phyloP scores from a whole-genome alignment of 371 early-diverging fungal genomes.

The Mucor lusitanicus region DNA sequence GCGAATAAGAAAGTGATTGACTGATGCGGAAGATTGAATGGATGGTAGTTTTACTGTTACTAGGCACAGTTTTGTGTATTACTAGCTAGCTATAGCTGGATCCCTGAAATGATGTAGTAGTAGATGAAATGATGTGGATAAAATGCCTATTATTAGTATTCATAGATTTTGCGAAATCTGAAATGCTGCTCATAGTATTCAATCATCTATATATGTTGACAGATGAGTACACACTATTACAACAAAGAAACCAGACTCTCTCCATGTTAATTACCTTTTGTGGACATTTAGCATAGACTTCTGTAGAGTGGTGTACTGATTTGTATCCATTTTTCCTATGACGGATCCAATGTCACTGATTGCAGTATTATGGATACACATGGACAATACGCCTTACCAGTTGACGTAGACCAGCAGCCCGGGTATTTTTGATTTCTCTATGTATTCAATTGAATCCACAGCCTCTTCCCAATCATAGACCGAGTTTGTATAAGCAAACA shows the following conservation, averaged over 20 bases:
- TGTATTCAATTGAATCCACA: conserved; percentile 13
- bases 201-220: background rate
- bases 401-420: conserved; percentile 20
- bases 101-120: too few relatives aligned
- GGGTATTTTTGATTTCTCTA: conserved; percentile 16
- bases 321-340: conserved; percentile 26
- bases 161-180: background rate
- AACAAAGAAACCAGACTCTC: too few relatives aligned
- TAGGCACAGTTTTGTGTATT: too few relatives aligned
- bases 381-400: too few relatives aligned
- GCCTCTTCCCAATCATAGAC: conserved; percentile 17
- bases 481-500: conserved; percentile 8
- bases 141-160: background rate
- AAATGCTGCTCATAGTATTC: conserved; percentile 12
- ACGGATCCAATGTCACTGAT: background rate
- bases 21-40: too few relatives aligned
- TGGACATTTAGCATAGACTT: conserved; percentile 26
- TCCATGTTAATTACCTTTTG: conserved; percentile 29
- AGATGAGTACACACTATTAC: background rate
- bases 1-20: too few relatives aligned
- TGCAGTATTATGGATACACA: too few relatives aligned
- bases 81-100: too few relatives aligned
- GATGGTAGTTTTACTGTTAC: background rate
- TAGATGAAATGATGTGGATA: background rate
- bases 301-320: conserved; percentile 23